Conservation (phyloP, 176 grass and related monocot species). For the Ensete ventricosum region DNA sequence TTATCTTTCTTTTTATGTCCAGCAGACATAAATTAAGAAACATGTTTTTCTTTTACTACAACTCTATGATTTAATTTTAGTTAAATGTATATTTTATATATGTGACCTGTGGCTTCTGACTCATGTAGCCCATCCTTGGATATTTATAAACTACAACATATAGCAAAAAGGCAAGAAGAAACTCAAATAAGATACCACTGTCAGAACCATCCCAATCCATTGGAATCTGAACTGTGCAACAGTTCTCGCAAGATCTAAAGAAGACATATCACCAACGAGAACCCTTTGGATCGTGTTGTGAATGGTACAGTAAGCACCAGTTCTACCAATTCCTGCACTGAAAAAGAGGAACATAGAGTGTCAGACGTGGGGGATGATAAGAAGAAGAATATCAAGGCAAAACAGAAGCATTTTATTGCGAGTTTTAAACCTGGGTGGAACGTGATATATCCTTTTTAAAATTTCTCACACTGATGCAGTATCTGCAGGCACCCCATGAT, state of each 20-base stretch:
- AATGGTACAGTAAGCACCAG: conserved; percentile 68
- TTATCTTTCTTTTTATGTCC: too few species aligned
- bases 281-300: conserved; percentile 79
- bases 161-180: not conserved
- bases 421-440: conserved; percentile 39
- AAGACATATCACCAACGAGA: conserved; percentile 44
- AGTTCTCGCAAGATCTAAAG: conserved; percentile 48
- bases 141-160: not conserved
- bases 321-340: conserved; percentile 95
- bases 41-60: too few species aligned
- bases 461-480: conserved; percentile 46
- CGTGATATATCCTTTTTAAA: conserved; percentile 41
- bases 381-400: not conserved
- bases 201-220: conserved; percentile 71
- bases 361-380: not conserved
- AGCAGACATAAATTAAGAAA: too few species aligned
- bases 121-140: too few species aligned
- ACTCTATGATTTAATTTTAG: too few species aligned
- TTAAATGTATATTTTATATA: too few species aligned
- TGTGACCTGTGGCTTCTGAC: too few species aligned
- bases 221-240: conserved; percentile 53
- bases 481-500: conserved; percentile 70
- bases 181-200: conserved; percentile 35
- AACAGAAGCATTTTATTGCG: not conserved
- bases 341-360: conserved; percentile 18